These are phyloP conservation scores for Zalaria obscura DNA, from an alignment of 2,329 filamentous ascomycete species.

Conservation along the genomic window DNA sequence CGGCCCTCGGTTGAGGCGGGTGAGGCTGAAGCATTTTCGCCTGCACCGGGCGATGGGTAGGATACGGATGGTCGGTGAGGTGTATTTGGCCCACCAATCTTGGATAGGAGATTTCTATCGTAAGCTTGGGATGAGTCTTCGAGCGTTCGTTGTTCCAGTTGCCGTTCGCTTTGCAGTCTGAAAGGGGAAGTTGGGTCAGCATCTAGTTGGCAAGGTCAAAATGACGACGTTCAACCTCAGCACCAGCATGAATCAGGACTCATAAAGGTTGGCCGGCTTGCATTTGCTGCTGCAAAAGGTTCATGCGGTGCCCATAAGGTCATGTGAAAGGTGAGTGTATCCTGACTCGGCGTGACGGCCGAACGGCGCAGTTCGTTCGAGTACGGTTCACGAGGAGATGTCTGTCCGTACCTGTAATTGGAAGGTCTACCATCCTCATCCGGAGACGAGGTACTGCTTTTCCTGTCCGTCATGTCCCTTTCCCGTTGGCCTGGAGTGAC, in stretches of 20 bases:
- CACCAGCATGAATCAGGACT: no score
- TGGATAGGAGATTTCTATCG: conserved; percentile 47
- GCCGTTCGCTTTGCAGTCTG: conserved; percentile 45
- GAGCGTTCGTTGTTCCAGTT: conserved; percentile 43
- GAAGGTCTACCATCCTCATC: conserved; percentile 15
- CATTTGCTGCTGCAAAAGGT: no score
- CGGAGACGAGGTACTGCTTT: conserved; percentile 10
- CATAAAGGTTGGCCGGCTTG: no score
- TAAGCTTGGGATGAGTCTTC: conserved; percentile 47
- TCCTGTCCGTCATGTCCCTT: conserved; percentile 12
- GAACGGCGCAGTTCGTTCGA: no score
- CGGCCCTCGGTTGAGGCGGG: conserved; percentile 25
- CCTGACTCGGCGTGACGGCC: no score
- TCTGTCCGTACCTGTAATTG: conserved; percentile 27
- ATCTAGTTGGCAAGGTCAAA: no score
- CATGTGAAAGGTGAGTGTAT: no score
- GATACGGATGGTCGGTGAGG: conserved; percentile 29
- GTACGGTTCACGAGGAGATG: not conserved
- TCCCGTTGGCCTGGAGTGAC: conserved; percentile 14
- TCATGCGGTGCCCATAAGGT: no score
- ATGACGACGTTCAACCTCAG: no score
- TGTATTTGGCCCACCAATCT: conserved; percentile 46
- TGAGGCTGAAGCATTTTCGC: conserved; percentile 18
- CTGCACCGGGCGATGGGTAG: conserved; percentile 10
- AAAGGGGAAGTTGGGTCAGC: not conserved